Conservation (phyloP, 2,329 filamentous ascomycete genomes). For the Scortechinia acanthostroma region DNA sequence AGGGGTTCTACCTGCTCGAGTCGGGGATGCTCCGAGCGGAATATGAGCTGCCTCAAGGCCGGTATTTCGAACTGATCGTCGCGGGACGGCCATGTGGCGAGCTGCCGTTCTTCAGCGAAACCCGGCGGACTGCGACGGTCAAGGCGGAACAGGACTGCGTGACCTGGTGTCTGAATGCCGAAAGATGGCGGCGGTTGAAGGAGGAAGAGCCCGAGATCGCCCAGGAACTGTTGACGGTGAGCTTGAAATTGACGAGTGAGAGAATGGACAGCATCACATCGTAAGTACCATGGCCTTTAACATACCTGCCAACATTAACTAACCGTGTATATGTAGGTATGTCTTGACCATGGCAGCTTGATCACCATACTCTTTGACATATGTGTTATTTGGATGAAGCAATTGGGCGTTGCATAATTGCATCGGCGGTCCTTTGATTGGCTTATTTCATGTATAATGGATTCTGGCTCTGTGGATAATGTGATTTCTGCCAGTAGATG, state of each 20-base stretch:
- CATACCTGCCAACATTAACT: background rate
- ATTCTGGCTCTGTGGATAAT: too few species aligned
- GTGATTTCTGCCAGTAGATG: too few species aligned
- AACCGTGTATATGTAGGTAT: background rate
- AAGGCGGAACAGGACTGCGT: constrained; percentile 49
- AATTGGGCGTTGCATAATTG: too few species aligned
- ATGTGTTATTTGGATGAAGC: too few species aligned
- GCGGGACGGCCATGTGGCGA: constrained; percentile 93
- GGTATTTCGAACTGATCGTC: constrained; percentile 83
- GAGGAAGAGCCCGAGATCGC: constrained; percentile 70
- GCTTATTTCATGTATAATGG: too few species aligned
- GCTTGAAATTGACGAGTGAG: constrained; percentile 90
- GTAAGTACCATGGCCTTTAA: constrained; percentile 22
- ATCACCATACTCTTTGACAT: too few species aligned
- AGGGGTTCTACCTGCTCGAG: constrained; percentile 86
- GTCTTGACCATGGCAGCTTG: constrained; percentile 1
- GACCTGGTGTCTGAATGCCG: constrained; percentile 71
- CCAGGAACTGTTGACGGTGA: constrained; percentile 75
- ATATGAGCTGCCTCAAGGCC: constrained; percentile 83
- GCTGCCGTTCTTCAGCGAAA: constrained; percentile 91
- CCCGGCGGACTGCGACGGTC: constrained; percentile 78
- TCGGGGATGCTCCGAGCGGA: constrained; percentile 82
- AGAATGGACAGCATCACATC: constrained; percentile 70
- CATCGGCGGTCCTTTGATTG: too few species aligned
- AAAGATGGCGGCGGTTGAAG: constrained; percentile 69